Evolutionary conservation across 192 early-diverging fungal genomes (phyloP).

Genomic region (Linnemannia hyalina): DNA sequence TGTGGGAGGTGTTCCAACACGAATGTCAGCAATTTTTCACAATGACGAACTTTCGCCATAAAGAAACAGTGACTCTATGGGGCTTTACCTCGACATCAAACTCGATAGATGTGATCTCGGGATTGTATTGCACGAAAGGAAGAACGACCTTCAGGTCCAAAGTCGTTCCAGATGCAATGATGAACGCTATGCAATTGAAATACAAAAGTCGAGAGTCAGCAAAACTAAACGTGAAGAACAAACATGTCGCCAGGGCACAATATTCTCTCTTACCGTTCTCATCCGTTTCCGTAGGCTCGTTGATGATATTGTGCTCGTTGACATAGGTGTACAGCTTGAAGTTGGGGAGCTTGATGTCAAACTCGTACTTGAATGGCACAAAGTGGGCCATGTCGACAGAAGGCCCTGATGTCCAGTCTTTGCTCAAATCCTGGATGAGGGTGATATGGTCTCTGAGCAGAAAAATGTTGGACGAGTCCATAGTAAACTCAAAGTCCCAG

Average conservation of each 20-base stretch:
- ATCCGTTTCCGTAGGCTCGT: constrained; percentile 73
- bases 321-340: constrained; percentile 73
- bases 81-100: constrained; percentile 66
- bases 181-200: constrained; percentile 43
- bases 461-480: constrained; percentile 66
- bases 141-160: constrained; percentile 60
- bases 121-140: constrained; percentile 71
- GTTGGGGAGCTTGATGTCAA: constrained; percentile 64
- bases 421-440: constrained; percentile 77
- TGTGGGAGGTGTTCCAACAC: background rate
- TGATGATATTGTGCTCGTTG: constrained; percentile 85
- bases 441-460: constrained; percentile 81
- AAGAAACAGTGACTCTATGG: background rate
- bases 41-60: background rate
- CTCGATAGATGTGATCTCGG: constrained; percentile 63
- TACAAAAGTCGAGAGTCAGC: background rate
- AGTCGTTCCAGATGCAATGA: constrained; percentile 58
- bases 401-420: constrained; percentile 75
- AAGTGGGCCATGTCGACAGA: constrained; percentile 70
- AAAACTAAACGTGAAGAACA: background rate
- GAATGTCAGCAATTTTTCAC: background rate
- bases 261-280: constrained; percentile 74
- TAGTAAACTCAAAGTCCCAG: constrained; percentile 72
- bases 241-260: background rate
- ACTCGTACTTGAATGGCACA: constrained; percentile 75